Conservation (phyloP, 2,329 filamentous ascomycete genomes). For the Fusarium musae region DNA sequence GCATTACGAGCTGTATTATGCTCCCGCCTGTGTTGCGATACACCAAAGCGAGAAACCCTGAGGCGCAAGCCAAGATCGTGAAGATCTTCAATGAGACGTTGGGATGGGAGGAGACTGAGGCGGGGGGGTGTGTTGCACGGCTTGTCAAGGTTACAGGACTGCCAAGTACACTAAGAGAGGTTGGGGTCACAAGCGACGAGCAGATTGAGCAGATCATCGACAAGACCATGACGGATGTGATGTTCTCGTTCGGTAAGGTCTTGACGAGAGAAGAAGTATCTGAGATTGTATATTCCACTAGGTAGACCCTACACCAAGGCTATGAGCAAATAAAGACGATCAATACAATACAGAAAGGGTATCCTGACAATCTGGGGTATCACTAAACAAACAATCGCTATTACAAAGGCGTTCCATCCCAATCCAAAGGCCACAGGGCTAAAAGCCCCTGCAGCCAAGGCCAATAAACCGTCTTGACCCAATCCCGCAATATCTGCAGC, state of each 20-base stretch:
- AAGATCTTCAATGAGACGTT: constrained; percentile 6
- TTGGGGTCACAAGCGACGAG: background rate
- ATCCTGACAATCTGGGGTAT: background rate
- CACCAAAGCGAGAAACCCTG: background rate
- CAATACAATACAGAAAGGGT: background rate
- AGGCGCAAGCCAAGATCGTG: background rate
- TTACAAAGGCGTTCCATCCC: too few relatives aligned
- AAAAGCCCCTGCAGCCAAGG: constrained; percentile 1
- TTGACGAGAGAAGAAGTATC: constrained; percentile 6
- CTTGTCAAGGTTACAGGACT: constrained; percentile 2
- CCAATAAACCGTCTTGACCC: background rate
- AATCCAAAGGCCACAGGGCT: background rate
- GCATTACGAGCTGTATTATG: constrained; percentile 21
- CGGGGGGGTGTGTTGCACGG: background rate
- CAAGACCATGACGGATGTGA: constrained; percentile 24
- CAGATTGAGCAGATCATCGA: constrained; percentile 16
- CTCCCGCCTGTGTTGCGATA: constrained; percentile 8
- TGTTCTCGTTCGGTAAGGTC: constrained; percentile 16
- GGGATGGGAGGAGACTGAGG: constrained; percentile 8
- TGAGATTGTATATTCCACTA: constrained; percentile 8
- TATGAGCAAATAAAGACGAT: too few relatives aligned
- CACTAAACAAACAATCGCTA: background rate
- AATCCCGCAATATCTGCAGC: constrained; percentile 5
- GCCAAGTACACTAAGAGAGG: background rate
- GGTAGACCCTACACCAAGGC: background rate